Conservation (phyloP, 2,329 filamentous ascomycete species). For the Beauveria sp. region DNA sequence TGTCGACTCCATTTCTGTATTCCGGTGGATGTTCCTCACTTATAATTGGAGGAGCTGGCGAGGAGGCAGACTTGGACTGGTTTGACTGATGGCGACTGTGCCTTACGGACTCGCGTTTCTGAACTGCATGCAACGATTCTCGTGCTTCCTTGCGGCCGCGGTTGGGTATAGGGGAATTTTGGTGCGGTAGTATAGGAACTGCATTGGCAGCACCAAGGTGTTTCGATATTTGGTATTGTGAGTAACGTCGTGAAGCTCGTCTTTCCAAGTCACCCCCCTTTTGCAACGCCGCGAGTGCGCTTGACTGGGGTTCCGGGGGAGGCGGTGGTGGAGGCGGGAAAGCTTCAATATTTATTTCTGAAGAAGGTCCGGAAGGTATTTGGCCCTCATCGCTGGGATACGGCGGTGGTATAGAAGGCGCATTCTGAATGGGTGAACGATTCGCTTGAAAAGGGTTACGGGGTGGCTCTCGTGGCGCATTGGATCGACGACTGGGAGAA, state of each 20-base stretch:
- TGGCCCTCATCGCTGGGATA: slow-evolving; percentile 56
- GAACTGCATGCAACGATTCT: slow-evolving; percentile 70
- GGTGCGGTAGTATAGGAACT: slow-evolving; percentile 77
- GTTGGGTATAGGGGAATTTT: slow-evolving; percentile 78
- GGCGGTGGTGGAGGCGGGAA: slow-evolving; percentile 62
- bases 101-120: slow-evolving; percentile 43
- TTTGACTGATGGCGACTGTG: slow-evolving; percentile 42
- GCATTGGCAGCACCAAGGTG: slow-evolving; percentile 78
- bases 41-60: slow-evolving; percentile 53
- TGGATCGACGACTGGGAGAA: slow-evolving; percentile 42
- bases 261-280: slow-evolving; percentile 87
- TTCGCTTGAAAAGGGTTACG: slow-evolving; percentile 45
- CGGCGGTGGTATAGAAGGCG: slow-evolving; percentile 60
- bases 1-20: slow-evolving; percentile 12
- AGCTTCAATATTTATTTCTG: slow-evolving; percentile 50
- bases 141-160: slow-evolving; percentile 69
- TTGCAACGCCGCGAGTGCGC: slow-evolving; percentile 84
- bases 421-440: slow-evolving; percentile 64
- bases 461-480: slow-evolving; percentile 43
- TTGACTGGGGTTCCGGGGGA: slow-evolving; percentile 72
- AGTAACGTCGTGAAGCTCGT: slow-evolving; percentile 86
- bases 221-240: slow-evolving; percentile 93
- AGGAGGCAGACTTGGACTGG: slow-evolving; percentile 36
- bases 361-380: slow-evolving; percentile 33
- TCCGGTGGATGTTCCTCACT: slow-evolving; percentile 46